These are phyloP conservation scores for Metschnikowia rubicola DNA, from an alignment of 805 yeast species.

Conservation along the genomic window DNA sequence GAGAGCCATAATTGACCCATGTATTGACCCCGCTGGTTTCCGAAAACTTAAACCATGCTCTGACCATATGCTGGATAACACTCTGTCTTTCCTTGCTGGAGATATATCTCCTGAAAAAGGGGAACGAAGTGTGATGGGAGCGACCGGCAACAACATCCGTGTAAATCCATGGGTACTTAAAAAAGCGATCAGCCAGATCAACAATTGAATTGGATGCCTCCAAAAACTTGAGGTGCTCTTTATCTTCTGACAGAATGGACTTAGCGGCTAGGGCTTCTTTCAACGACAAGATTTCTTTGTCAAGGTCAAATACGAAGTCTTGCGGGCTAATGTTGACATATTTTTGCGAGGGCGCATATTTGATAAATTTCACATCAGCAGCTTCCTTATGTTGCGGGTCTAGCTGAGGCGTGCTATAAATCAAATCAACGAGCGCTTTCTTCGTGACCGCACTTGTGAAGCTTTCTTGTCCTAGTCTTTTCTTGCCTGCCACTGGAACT, in stretches of 20 bases:
- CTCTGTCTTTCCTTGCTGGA: constrained; percentile 35
- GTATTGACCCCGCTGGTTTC: constrained; percentile 26
- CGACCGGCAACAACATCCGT: constrained; percentile 34
- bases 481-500: constrained; percentile 28
- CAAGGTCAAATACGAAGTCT: constrained; percentile 33
- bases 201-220: constrained; percentile 22
- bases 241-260: constrained; percentile 17
- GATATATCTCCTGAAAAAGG: constrained; percentile 36
- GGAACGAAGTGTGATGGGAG: constrained; percentile 30
- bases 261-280: constrained; percentile 16
- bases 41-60: constrained; percentile 37
- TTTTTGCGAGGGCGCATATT: constrained; percentile 8
- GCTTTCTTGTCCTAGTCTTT: constrained; percentile 18
- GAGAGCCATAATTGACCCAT: constrained; percentile 30
- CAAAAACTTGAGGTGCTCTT: constrained; percentile 27
- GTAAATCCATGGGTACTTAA: constrained; percentile 40
- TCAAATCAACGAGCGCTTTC: constrained; percentile 3
- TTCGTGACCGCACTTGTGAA: constrained; percentile 1
- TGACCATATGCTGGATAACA: constrained; percentile 35
- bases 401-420: not conserved
- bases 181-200: constrained; percentile 28
- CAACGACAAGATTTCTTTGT: constrained; percentile 24
- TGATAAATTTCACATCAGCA: constrained; percentile 1
- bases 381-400: not conserved
- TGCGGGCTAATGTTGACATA: constrained; percentile 17